Evolutionary conservation across 192 early-diverging fungal genomes (phyloP), one percentile per base, ranked within the genome.

Genomic region (Geosiphon pyriformis): DNA sequence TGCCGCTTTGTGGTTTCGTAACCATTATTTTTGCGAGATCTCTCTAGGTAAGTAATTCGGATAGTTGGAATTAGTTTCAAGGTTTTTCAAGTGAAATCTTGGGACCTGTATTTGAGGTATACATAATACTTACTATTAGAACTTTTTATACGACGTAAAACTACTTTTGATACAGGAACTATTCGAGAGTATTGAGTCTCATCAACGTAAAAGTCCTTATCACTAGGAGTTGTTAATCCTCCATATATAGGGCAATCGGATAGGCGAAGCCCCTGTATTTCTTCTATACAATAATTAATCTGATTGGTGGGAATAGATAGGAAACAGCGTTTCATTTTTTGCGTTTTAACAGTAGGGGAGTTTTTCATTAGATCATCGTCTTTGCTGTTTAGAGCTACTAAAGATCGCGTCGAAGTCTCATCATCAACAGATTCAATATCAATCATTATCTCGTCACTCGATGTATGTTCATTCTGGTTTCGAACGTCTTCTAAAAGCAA

Each of bases 131-230:
- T 61, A 48, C 59, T 46, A 27, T 47, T 46, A 17, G 20, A 15
- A 27, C n/a, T n/a, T n/a, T n/a, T n/a, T n/a, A 46, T 35, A 20
- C 42, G 37, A n/a, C 42, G 35, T 0, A 17, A 48, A 35, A 61
- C 8, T 17, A 15, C 17, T 27, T 65, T 65, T 23, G 85, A 74
- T 1, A 87, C 64, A 22, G 82, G 77, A 10, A 84, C 72, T 4
- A 90, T 78, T 15, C 72, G 67, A 26, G 80, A 74, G 37, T 81
- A 72, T 47, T 88, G 82, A 7, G 75, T 67, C 50, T 85, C 81
- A 30, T 84, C 82, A 42, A 81, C 59, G 64, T 83, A 87, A 20
- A 78, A 47, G 50, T 85, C 81, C 32, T 76, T 74, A 22, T 77
- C 76, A 10, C 82, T 76, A 8, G 82, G 78, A 22, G 74, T 72